Evolutionary conservation across 139 green algal genomes (phyloP), one percentile per base, ranked within the genome.

Genomic region (Volvox africanus): DNA sequence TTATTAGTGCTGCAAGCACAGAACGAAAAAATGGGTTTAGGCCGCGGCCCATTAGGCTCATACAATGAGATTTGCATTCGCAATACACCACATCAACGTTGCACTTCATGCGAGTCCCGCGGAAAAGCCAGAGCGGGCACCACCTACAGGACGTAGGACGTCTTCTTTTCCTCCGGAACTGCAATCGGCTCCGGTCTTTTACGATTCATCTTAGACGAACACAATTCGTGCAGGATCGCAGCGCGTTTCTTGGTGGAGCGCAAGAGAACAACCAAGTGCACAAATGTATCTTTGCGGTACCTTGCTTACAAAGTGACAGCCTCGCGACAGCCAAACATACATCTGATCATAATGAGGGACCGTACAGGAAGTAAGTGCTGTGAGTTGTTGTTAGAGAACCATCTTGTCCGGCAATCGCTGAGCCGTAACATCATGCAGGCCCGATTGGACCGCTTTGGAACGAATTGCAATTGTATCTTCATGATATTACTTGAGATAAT

Each of bases 1-100:
- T 89, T 77, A 50, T 93, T 94, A 36, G 89, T 94, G 1, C 92
- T 94, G 89, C 84, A 67, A 14, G 12, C 35, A 67, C 71, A 36
- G 2, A 79, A 32, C 71, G 14, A 79, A 79, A 81, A 19, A 1
- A 26, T 33, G 22, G 21, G 14, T 16, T 22, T 68, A 84, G 36
- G 78, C 78, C 78, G 78, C 78, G 78, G 78, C 78, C 78, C 78
- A 73, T 9, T 73, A 28, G 2, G 21, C 21, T 11, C 65, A 73
- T 73, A 73, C 65, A 24, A 28, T 73, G 21, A 11, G 12, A 16
- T 73, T 73, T 24, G 11, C 65, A 73, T 73, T 24, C 65, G 65
- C 11, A 73, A 73, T 24, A 28, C 11, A 73, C 2, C 65, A 73
- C 9, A 55, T 28, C 2, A 75, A 75, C 67, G 67, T n/a, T 35